Conservation (phyloP, 2,329 filamentous ascomycete genomes). For the Sporothrix humicola region DNA sequence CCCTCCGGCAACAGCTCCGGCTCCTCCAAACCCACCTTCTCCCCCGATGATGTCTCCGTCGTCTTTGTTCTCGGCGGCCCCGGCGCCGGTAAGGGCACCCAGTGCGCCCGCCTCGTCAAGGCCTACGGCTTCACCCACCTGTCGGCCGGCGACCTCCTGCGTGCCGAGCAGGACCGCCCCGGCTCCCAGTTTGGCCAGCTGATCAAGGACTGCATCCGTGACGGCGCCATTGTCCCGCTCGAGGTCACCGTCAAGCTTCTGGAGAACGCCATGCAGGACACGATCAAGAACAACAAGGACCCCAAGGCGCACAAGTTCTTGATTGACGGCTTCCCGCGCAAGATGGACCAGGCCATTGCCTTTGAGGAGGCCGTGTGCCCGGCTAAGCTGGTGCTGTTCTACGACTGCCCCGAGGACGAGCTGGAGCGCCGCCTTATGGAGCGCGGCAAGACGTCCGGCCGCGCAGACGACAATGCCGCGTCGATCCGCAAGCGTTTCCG, state of each 20-base stretch:
- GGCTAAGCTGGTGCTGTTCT: constrained; percentile 87
- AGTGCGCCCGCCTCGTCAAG: constrained; percentile 85
- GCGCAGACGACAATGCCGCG: constrained; percentile 92
- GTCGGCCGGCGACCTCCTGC: constrained; percentile 88
- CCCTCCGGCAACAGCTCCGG: constrained; percentile 44
- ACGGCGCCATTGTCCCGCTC: constrained; percentile 98
- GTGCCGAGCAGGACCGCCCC: constrained; percentile 86
- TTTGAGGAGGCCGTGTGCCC: constrained; percentile 90
- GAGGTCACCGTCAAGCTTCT: constrained; percentile 93
- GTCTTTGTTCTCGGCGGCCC: constrained; percentile 96
- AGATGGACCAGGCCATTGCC: constrained; percentile 94
- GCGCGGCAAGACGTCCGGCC: constrained; percentile 89
- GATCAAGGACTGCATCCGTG: constrained; percentile 91
- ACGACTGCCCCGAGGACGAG: constrained; percentile 86
- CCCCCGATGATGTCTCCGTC: constrained; percentile 78
- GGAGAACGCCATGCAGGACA: constrained; percentile 86
- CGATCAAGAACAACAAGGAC: constrained; percentile 51
- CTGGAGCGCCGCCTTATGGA: constrained; percentile 86
- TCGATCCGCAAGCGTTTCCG: constrained; percentile 96
- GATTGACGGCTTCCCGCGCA: constrained; percentile 85
- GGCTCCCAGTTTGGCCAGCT: constrained; percentile 89
- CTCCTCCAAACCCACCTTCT: constrained; percentile 70
- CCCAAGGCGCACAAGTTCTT: constrained; percentile 68
- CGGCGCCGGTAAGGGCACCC: constrained; percentile 94
- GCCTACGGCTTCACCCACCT: constrained; percentile 93